phyloP scores from a whole-genome alignment of 2,329 filamentous ascomycete genomes.

The Neofusicoccum kwambonambiense region DNA sequence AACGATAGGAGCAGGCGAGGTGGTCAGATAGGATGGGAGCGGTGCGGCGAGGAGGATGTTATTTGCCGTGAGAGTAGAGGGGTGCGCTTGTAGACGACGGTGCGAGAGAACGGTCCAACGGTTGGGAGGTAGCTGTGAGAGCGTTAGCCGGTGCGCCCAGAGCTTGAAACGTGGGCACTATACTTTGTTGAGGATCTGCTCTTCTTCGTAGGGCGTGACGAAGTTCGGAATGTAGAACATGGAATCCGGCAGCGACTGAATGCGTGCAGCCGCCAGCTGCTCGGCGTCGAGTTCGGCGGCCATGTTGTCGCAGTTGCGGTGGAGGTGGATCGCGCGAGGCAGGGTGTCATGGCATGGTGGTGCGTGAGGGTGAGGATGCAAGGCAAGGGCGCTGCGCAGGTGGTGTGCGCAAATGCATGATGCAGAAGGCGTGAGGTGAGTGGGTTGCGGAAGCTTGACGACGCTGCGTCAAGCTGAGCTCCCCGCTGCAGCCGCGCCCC shows the following conservation, averaged over 20 bases:
- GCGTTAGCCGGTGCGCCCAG: background rate
- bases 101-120: conserved; percentile 87
- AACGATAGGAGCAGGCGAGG: conserved; percentile 58
- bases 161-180: background rate
- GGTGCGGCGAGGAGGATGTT: conserved; percentile 73
- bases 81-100: conserved; percentile 87
- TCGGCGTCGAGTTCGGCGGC: background rate
- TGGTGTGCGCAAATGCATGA: background rate
- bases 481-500: conserved; percentile 15
- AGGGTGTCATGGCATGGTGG: background rate
- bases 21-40: conserved; percentile 72
- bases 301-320: background rate
- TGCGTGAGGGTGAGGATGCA: background rate
- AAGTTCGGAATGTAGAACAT: conserved; percentile 89
- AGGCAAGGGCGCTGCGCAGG: too few relatives aligned
- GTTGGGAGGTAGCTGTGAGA: conserved; percentile 44
- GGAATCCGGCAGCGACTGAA: conserved; percentile 58
- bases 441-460: background rate
- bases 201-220: conserved; percentile 73
- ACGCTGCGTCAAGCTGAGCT: background rate
- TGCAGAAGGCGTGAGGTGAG: background rate
- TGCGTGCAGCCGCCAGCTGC: conserved; percentile 29
- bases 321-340: background rate
- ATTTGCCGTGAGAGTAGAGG: conserved; percentile 72
- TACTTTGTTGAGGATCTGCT: conserved; percentile 68